phyloP scores from a whole-genome alignment of 1,139 yeast species.

The Tardiomyces blankii region DNA sequence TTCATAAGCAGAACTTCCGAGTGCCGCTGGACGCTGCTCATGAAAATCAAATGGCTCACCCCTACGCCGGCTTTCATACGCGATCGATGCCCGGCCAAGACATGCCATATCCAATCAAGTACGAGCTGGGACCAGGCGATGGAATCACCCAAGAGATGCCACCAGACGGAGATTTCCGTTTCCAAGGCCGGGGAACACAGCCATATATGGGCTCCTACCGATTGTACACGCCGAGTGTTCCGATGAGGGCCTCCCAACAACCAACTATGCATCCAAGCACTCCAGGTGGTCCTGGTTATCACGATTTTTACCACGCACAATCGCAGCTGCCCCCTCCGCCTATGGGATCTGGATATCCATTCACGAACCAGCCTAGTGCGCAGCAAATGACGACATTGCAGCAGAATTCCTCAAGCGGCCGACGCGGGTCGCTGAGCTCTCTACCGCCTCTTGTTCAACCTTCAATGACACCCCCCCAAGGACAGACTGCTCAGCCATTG shows the following conservation, averaged over 20 bases:
- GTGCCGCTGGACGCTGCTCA: constrained; percentile 24
- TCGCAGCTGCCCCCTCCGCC: not conserved
- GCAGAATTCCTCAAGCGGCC: not conserved
- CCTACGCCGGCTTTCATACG: not conserved
- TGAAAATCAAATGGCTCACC: not conserved
- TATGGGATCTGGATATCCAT: not conserved
- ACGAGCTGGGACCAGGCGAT: constrained; percentile 3
- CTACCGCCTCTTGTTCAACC: not conserved
- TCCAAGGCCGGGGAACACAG: not conserved
- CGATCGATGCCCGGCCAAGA: not conserved
- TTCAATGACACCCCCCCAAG: not conserved
- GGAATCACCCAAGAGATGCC: constrained; percentile 4
- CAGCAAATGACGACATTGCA: not conserved
- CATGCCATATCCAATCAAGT: not conserved
- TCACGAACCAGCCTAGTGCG: not conserved
- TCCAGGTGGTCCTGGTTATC: not conserved
- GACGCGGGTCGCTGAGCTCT: not conserved
- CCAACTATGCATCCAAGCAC: no score
- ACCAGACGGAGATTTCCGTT: not conserved
- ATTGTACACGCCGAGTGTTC: no score
- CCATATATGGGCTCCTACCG: no score
- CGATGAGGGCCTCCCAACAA: no score
- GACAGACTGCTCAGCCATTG: not conserved
- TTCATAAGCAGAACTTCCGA: constrained; percentile 46
- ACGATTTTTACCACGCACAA: not conserved